Percentiles rank a stretch among this genome's conserved stretches.
Evolutionary conservation across 2,329 filamentous ascomycete genomes (phyloP).

Genomic region (Botrytis fabae): DNA sequence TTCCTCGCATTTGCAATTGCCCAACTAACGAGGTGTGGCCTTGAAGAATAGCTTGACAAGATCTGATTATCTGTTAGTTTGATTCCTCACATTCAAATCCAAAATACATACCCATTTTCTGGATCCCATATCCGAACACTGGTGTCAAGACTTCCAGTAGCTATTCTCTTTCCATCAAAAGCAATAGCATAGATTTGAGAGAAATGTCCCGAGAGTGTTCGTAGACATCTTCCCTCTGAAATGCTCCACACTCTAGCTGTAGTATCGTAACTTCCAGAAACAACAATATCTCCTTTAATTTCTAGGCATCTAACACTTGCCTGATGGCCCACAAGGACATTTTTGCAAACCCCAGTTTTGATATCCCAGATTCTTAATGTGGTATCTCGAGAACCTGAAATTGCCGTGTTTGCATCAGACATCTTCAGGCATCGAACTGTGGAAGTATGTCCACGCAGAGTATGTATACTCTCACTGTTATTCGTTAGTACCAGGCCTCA

Average conservation of each 20-base stretch:
- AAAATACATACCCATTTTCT: slow-evolving; percentile 67
- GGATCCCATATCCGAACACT: slow-evolving; percentile 98
- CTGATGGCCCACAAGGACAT: slow-evolving; percentile 91
- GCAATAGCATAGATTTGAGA: slow-evolving; percentile 99
- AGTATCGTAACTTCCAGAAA: slow-evolving; percentile 98
- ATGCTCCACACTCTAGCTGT: slow-evolving; percentile 98
- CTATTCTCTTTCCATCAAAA: slow-evolving; percentile 90
- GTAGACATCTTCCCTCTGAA: slow-evolving; percentile 86
- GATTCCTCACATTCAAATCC: slow-evolving; percentile 30
- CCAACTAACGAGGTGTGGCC: slow-evolving; percentile 96
- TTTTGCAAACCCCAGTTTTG: slow-evolving; percentile 80
- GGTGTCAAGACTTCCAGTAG: slow-evolving; percentile 93
- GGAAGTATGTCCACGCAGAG: slow-evolving; percentile 90
- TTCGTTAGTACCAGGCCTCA: slow-evolving; percentile 35
- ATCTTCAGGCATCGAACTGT: slow-evolving; percentile 97
- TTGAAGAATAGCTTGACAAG: slow-evolving; percentile 81
- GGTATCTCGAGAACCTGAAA: slow-evolving; percentile 93
- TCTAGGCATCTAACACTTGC: slow-evolving; percentile 93
- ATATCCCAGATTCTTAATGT: slow-evolving; percentile 96
- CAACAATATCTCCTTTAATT: slow-evolving; percentile 93
- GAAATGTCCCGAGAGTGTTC: slow-evolving; percentile 90
- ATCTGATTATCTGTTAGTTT: slow-evolving; percentile 41
- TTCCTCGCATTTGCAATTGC: slow-evolving; percentile 91
- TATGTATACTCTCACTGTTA: slow-evolving; percentile 70
- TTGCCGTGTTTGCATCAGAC: slow-evolving; percentile 90